Evolutionary conservation across 768 basidiomycete species (phyloP).

Genomic region (Boletus insuetus): DNA sequence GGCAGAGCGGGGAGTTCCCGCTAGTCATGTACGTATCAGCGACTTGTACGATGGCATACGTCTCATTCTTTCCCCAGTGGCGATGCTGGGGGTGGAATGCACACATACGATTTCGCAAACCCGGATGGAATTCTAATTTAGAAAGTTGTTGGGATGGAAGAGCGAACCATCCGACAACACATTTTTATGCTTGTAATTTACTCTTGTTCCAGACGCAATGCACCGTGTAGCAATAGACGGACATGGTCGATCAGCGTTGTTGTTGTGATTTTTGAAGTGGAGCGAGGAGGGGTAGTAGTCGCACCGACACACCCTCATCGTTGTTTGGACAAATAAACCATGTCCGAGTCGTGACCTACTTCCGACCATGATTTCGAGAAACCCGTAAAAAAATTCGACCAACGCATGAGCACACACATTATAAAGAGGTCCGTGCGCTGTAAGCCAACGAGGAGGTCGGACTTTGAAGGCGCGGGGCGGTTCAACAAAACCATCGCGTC

Average conservation of each 20-base stretch:
- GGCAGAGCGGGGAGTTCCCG: slow-evolving; percentile 47
- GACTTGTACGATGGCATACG: slow-evolving; percentile 9
- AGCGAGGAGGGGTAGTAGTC: background rate
- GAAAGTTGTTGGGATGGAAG: background rate
- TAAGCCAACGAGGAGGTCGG: slow-evolving; percentile 32
- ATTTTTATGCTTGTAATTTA: slow-evolving; percentile 11
- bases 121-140: slow-evolving; percentile 19
- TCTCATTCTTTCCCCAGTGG: slow-evolving; percentile 37
- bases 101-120: slow-evolving; percentile 40
- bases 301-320: background rate
- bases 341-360: slow-evolving; percentile 10
- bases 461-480: slow-evolving; percentile 38
- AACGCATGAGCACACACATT: slow-evolving; percentile 24
- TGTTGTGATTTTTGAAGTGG: background rate
- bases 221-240: background rate
- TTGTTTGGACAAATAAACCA: slow-evolving; percentile 35
- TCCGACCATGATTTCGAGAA: slow-evolving; percentile 10
- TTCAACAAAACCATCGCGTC: slow-evolving; percentile 40
- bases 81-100: slow-evolving; percentile 47
- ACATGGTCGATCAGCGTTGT: background rate
- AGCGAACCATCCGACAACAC: background rate
- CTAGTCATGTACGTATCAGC: slow-evolving; percentile 56
- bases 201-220: background rate
- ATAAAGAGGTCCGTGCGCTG: slow-evolving; percentile 36
- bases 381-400: slow-evolving; percentile 14